Conservation (phyloP, 768 basidiomycete genomes). For the Scleroderma citrinum region DNA sequence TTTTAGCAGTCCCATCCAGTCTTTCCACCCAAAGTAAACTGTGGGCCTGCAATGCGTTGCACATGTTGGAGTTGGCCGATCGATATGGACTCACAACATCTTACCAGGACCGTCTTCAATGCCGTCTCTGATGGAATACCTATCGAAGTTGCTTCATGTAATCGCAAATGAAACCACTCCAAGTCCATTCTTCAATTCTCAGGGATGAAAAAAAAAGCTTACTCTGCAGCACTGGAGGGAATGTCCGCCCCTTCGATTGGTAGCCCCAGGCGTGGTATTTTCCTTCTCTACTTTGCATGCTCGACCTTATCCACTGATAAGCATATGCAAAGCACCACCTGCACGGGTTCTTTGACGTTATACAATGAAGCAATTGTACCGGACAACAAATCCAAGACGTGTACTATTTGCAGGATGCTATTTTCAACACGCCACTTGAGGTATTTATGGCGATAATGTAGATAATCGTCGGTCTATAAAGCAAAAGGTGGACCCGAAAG, state of each 20-base stretch:
- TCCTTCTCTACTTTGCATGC: slow-evolving; percentile 48
- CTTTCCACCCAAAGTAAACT: no score
- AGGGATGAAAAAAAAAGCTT: not conserved
- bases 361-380: slow-evolving; percentile 29
- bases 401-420: slow-evolving; percentile 63
- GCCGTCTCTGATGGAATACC: slow-evolving; percentile 19
- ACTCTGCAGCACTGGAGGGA: slow-evolving; percentile 43
- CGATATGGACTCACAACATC: not conserved
- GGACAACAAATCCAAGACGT: slow-evolving; percentile 40
- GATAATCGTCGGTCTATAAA: slow-evolving; percentile 36
- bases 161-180: slow-evolving; percentile 14
- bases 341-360: slow-evolving; percentile 35
- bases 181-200: slow-evolving; percentile 1
- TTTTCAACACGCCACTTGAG: slow-evolving; percentile 43
- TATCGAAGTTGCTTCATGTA: slow-evolving; percentile 11
- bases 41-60: slow-evolving; percentile 17
- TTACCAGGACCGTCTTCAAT: slow-evolving; percentile 17
- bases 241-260: slow-evolving; percentile 49
- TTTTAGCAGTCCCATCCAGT: slow-evolving; percentile 19
- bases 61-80: not conserved
- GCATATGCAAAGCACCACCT: slow-evolving; percentile 35
- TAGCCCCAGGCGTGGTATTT: slow-evolving; percentile 30
- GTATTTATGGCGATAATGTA: slow-evolving; percentile 49
- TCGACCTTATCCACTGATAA: slow-evolving; percentile 31
- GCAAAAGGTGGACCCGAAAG: slow-evolving; percentile 43